These are phyloP conservation scores for Citrullus amarus DNA, from an alignment of 306 rosid genomes.

Conservation along the genomic window DNA sequence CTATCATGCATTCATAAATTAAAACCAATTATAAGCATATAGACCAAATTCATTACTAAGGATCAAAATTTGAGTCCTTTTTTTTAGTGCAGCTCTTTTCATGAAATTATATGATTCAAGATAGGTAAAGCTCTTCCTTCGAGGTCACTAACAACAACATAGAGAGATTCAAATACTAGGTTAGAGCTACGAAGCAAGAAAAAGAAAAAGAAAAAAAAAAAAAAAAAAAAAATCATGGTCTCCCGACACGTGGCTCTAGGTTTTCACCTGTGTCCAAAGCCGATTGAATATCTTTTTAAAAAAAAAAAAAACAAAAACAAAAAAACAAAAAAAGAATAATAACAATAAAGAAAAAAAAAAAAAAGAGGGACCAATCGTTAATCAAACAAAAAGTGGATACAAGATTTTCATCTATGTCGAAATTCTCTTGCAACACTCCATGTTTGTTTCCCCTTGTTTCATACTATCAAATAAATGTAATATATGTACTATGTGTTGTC, in stretches of 20 bases:
- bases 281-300: neutral
- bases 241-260: slow-evolving; percentile 14
- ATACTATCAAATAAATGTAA: neutral
- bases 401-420: neutral
- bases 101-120: neutral
- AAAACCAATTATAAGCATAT: neutral
- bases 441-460: neutral
- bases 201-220: neutral
- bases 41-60: neutral
- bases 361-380: neutral
- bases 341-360: no score
- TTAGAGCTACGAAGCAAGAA: neutral
- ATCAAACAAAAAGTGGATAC: neutral
- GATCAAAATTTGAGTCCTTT: neutral
- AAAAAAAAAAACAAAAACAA: no score
- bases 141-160: neutral
- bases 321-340: no score
- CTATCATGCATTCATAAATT: neutral
- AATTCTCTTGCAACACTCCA: neutral
- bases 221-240: neutral
- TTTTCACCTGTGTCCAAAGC: neutral
- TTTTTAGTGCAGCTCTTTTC: neutral
- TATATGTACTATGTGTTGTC: neutral
- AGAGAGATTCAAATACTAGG: slow-evolving; percentile 12
- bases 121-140: neutral